Conservation (phyloP, 352 stramenopile genomes). For the Phytophthora sp. region DNA sequence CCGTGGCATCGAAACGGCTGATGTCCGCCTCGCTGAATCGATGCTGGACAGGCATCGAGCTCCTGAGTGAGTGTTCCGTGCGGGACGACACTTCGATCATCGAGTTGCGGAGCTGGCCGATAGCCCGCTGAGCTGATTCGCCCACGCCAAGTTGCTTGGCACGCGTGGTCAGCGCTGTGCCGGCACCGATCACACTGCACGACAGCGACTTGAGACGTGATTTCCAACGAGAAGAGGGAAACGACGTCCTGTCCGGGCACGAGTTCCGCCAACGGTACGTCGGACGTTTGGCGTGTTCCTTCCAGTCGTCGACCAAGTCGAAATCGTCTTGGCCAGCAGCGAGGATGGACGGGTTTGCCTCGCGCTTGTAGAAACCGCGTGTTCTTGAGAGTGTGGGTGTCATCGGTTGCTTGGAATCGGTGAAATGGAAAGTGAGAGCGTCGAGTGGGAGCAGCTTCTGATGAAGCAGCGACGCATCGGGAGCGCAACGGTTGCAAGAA, state of each 20-base stretch:
- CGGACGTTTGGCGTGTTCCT: slow-evolving; percentile 1
- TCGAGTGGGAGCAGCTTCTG: slow-evolving; percentile 5
- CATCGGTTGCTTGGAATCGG: slow-evolving; percentile 13
- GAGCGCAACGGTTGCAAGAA: slow-evolving; percentile 21
- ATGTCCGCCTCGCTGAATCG: slow-evolving; percentile 27
- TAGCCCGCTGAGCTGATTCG: slow-evolving; percentile 26
- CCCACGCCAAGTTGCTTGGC: slow-evolving; percentile 27
- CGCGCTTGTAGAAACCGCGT: slow-evolving; percentile 12
- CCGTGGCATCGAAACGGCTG: not conserved
- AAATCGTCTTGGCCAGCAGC: slow-evolving; percentile 22
- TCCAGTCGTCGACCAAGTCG: slow-evolving; percentile 29
- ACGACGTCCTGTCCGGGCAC: slow-evolving; percentile 21
- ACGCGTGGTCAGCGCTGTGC: slow-evolving; percentile 16
- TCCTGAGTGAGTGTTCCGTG: slow-evolving; percentile 5
- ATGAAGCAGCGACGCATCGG: no score
- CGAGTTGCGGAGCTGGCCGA: slow-evolving; percentile 31
- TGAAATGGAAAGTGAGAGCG: slow-evolving; percentile 29
- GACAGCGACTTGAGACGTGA: slow-evolving; percentile 29
- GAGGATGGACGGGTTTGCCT: slow-evolving; percentile 35
- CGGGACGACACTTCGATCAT: slow-evolving; percentile 20
- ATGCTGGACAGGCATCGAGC: slow-evolving; percentile 8
- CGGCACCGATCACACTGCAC: slow-evolving; percentile 20
- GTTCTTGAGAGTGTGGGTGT: slow-evolving; percentile 13
- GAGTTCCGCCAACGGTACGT: slow-evolving; percentile 27
- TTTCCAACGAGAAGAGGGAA: slow-evolving; percentile 10